phyloP scores from a whole-genome alignment of 768 basidiomycete genomes.

The Lentinula raphanica region DNA sequence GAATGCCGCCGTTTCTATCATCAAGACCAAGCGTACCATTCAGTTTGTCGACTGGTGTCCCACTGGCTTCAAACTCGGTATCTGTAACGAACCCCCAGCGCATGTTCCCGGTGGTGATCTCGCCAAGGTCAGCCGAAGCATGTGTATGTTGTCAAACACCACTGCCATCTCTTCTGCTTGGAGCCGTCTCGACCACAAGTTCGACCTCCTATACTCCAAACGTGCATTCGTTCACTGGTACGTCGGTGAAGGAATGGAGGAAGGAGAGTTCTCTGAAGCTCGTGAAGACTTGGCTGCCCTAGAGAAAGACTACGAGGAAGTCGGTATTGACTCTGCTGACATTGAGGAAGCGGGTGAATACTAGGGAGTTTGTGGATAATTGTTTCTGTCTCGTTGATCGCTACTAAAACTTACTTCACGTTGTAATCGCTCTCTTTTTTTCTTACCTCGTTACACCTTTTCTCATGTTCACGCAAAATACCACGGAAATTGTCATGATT shows the following conservation, averaged over 20 bases:
- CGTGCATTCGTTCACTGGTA: slow-evolving; percentile 93
- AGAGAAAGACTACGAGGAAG: slow-evolving; percentile 94
- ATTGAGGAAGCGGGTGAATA: slow-evolving; percentile 64
- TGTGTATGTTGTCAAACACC: slow-evolving; percentile 98
- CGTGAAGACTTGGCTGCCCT: slow-evolving; percentile 97
- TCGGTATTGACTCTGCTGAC: slow-evolving; percentile 72
- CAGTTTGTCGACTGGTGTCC: slow-evolving; percentile 99
- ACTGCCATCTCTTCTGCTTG: slow-evolving; percentile 93
- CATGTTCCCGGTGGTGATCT: slow-evolving; percentile 92
- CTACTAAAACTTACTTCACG: background rate
- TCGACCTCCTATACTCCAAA: slow-evolving; percentile 96
- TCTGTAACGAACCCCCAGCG: slow-evolving; percentile 95
- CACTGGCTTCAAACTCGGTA: slow-evolving; percentile 97
- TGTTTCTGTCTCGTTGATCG: background rate
- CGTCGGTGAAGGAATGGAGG: slow-evolving; percentile 99
- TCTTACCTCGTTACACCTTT: background rate
- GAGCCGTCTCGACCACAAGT: slow-evolving; percentile 95
- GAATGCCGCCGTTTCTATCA: slow-evolving; percentile 84
- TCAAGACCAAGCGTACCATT: slow-evolving; percentile 98
- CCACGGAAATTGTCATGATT: background rate
- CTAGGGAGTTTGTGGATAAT: slow-evolving; percentile 22
- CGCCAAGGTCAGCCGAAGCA: slow-evolving; percentile 87
- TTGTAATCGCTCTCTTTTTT: slow-evolving; percentile 3
- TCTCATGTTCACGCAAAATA: background rate
- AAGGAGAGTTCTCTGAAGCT: slow-evolving; percentile 98